These are phyloP conservation scores for Rubia yunnanensis DNA, from an alignment of 257 asterid species.

Conservation along the genomic window DNA sequence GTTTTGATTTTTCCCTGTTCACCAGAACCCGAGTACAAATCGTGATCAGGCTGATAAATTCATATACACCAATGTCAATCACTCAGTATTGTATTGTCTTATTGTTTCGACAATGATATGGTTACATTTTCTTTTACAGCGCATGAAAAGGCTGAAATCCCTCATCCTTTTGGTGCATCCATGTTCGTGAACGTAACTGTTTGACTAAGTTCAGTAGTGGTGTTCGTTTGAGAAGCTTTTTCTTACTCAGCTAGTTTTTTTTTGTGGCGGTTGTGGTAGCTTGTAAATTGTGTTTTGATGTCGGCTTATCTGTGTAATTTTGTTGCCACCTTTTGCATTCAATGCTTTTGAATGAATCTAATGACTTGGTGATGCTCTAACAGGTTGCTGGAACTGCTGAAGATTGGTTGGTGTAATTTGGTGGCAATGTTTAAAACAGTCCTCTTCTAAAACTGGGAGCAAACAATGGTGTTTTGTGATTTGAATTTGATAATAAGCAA, in stretches of 20 bases:
- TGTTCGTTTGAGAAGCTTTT: too few species aligned
- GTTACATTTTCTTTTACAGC: too few species aligned
- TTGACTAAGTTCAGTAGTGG: too few species aligned
- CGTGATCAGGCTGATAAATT: neutral
- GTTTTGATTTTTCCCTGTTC: neutral
- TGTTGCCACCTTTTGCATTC: neutral
- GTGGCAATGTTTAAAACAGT: neutral
- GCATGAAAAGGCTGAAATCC: too few species aligned
- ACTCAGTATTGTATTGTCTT: neutral
- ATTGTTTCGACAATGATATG: too few species aligned
- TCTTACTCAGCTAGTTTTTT: too few species aligned
- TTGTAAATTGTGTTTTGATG: neutral
- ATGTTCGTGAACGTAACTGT: too few species aligned
- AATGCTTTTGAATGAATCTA: neutral
- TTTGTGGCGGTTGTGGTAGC: too few species aligned
- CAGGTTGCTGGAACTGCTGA: conserved; percentile 6
- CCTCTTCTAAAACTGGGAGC: neutral
- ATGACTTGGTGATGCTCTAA: neutral
- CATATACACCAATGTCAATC: neutral
- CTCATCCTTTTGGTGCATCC: too few species aligned
- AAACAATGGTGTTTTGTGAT: neutral
- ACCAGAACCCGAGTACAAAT: neutral
- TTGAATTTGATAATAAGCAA: neutral
- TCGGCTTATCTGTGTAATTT: neutral
- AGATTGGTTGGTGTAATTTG: neutral